Percentiles rank a stretch among this genome's conserved stretches.
Conservation (phyloP, 805 yeast genomes). For the Kodamaea neixiangensis region DNA sequence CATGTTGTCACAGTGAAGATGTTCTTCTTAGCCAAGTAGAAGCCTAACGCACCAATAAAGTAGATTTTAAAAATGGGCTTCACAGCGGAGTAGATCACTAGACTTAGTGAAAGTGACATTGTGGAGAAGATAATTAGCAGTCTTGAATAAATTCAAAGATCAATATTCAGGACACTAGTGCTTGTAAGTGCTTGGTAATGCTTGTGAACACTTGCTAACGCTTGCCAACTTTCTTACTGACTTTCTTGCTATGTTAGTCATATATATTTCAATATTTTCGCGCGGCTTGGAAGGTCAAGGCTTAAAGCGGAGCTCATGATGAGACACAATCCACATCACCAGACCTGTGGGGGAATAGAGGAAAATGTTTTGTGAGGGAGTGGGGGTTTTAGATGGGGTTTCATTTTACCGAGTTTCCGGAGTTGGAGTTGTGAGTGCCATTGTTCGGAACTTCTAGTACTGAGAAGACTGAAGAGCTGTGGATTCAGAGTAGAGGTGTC, state of each 20-base stretch:
- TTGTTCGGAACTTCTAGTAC: not conserved
- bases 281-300: not conserved
- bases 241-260: too few relatives aligned
- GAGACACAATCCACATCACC: not conserved
- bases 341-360: not conserved
- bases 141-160: too few relatives aligned
- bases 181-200: too few relatives aligned
- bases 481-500: too few relatives aligned
- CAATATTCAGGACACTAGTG: too few relatives aligned
- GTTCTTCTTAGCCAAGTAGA: slow-evolving; percentile 58
- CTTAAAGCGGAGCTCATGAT: not conserved
- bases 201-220: too few relatives aligned
- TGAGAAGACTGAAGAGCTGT: not conserved
- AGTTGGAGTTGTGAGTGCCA: not conserved
- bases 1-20: slow-evolving; percentile 67
- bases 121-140: too few relatives aligned
- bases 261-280: not conserved
- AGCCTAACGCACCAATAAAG: slow-evolving; percentile 69
- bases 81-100: slow-evolving; percentile 72
- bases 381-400: not conserved
- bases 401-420: not conserved
- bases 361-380: not conserved
- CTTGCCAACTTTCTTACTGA: too few relatives aligned
- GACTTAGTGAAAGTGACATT: slow-evolving; percentile 38
- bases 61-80: slow-evolving; percentile 88